Evolutionary conservation across 192 early-diverging fungal species (phyloP).

Genomic region (Coemansia sp.): DNA sequence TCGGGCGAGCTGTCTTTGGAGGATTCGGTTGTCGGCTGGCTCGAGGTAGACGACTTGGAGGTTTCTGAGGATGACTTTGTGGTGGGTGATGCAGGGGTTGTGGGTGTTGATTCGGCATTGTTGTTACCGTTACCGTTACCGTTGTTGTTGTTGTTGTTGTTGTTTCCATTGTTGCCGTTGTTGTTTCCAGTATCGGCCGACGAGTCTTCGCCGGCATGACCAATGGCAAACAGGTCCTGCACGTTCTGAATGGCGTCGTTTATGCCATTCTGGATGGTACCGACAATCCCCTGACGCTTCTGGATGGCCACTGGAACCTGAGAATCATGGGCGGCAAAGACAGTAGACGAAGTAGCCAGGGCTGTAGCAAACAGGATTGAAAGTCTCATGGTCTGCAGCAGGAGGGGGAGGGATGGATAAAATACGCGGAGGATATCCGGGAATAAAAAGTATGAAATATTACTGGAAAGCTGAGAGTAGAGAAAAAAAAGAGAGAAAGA

Average conservation of each 20-base stretch:
- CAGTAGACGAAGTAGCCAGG: conserved; percentile 10
- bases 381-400: conserved; percentile 8
- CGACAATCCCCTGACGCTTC: conserved; percentile 6
- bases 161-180: background rate
- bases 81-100: background rate
- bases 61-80: background rate
- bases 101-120: background rate
- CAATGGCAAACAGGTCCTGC: conserved; percentile 6
- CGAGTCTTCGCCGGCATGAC: conserved; percentile 6
- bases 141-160: no score
- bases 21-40: background rate
- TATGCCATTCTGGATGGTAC: background rate
- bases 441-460: no score
- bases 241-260: conserved; percentile 4
- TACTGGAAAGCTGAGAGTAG: no score
- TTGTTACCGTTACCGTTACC: background rate
- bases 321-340: background rate
- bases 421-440: background rate
- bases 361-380: conserved; percentile 15
- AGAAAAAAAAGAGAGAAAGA: background rate
- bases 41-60: background rate
- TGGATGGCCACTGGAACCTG: conserved; percentile 1
- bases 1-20: background rate
- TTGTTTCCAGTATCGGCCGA: background rate
- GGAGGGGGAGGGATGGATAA: background rate